Percentiles rank a stretch among this genome's conserved stretches.
phyloP scores from a whole-genome alignment of 2,329 filamentous ascomycete species.

The Fusarium sp. region DNA sequence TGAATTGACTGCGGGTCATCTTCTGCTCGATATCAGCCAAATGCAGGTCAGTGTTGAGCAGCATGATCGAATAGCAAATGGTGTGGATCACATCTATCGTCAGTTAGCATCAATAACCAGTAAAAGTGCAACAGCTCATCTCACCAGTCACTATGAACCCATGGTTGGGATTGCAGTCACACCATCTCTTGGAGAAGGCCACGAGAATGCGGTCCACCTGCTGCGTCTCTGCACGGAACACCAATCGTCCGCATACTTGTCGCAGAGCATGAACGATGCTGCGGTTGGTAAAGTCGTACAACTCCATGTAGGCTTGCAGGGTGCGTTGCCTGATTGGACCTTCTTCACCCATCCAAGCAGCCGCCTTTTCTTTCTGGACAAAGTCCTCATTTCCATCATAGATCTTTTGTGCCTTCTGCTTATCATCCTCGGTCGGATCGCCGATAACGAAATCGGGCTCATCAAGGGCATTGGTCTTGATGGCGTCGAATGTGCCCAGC shows the following conservation, averaged over 20 bases:
- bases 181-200: constrained; percentile 89
- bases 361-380: constrained; percentile 78
- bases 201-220: constrained; percentile 95
- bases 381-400: constrained; percentile 86
- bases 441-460: constrained; percentile 66
- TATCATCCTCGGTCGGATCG: constrained; percentile 71
- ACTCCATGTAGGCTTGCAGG: constrained; percentile 82
- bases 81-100: constrained; percentile 87
- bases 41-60: constrained; percentile 95
- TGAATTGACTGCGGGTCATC: constrained; percentile 93
- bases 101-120: constrained; percentile 45
- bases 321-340: constrained; percentile 65
- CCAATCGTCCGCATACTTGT: constrained; percentile 78
- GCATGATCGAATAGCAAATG: constrained; percentile 93
- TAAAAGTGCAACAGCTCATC: constrained; percentile 42
- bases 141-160: constrained; percentile 88
- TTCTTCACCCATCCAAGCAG: constrained; percentile 86
- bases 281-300: constrained; percentile 84
- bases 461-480: constrained; percentile 57
- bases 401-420: constrained; percentile 79
- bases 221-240: constrained; percentile 91
- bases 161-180: constrained; percentile 88
- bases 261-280: constrained; percentile 82
- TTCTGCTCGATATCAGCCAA: constrained; percentile 93
- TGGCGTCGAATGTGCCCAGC: constrained; percentile 45